Conservation (phyloP, 2,329 filamentous ascomycete species). For the Thermothelomyces thermophilus region DNA sequence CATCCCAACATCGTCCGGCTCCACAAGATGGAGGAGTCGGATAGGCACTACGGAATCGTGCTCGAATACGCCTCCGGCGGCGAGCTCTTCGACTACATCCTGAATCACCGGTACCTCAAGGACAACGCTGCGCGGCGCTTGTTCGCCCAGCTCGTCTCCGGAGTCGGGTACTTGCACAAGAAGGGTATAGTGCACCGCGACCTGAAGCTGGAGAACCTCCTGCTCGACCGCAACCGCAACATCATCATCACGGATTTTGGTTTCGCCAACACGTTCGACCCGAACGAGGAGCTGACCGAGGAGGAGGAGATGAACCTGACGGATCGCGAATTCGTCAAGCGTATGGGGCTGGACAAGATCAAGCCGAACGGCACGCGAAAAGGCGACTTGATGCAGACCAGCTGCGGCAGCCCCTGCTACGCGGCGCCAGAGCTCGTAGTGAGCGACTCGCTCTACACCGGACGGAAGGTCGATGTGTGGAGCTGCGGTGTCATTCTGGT, state of each 20-base stretch:
- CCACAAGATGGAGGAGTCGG: conserved; percentile 98
- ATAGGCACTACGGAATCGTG: conserved; percentile 95
- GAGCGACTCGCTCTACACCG: conserved; percentile 94
- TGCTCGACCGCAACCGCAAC: conserved; percentile 93
- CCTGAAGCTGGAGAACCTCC: conserved; percentile 89
- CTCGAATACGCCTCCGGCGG: conserved; percentile 96
- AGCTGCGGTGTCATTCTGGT: conserved; percentile 98
- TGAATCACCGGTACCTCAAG: conserved; percentile 94
- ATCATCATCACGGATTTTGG: conserved; percentile 99
- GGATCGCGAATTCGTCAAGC: conserved; percentile 83
- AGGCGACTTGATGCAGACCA: conserved; percentile 97
- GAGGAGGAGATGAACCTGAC: conserved; percentile 83
- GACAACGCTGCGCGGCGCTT: conserved; percentile 83
- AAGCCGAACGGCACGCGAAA: conserved; percentile 69
- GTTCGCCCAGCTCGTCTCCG: conserved; percentile 92
- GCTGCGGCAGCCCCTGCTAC: conserved; percentile 96
- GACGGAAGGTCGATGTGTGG: conserved; percentile 97
- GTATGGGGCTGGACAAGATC: conserved; percentile 73
- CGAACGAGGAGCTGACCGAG: conserved; percentile 77
- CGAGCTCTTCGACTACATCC: conserved; percentile 95
- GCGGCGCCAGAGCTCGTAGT: conserved; percentile 95
- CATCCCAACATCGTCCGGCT: conserved; percentile 96
- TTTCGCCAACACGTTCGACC: conserved; percentile 95
- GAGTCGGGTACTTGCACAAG: conserved; percentile 95
- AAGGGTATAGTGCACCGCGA: conserved; percentile 98